Conservation (phyloP, 345 rosid species). For the Populus alba region DNA sequence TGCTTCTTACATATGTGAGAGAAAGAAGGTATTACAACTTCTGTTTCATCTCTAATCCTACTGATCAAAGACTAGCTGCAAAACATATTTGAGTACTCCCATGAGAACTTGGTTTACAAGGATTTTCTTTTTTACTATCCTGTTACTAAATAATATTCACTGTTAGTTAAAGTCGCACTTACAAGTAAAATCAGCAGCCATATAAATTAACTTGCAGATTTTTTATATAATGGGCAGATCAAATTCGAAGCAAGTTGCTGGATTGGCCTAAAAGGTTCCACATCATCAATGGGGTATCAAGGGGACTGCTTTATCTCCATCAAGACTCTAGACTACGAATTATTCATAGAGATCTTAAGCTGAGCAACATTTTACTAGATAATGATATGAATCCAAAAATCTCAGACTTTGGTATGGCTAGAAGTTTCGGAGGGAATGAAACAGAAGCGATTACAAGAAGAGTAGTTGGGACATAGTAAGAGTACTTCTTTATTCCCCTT, state of each 20-base stretch:
- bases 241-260: not conserved
- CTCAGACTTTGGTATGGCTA: constrained; percentile 20
- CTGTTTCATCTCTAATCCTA: not conserved
- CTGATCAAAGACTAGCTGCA: not conserved
- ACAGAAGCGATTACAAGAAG: constrained; percentile 10
- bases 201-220: not conserved
- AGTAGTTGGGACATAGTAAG: constrained; percentile 23
- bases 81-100: not conserved
- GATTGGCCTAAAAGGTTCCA: constrained; percentile 12
- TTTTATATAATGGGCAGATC: not conserved
- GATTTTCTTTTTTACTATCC: not conserved
- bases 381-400: constrained; percentile 17
- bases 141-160: not conserved
- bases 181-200: not conserved
- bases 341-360: constrained; percentile 23
- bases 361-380: constrained; percentile 16
- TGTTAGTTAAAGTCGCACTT: not conserved
- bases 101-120: not conserved
- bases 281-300: constrained; percentile 19
- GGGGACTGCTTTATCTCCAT: constrained; percentile 33
- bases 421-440: constrained; percentile 9
- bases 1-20: not conserved
- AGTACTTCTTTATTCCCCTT: not conserved
- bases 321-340: constrained; percentile 31
- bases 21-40: not conserved